These are phyloP conservation scores for Candida sp. DNA, from an alignment of 1,139 yeast genomes.

Conservation along the genomic window DNA sequence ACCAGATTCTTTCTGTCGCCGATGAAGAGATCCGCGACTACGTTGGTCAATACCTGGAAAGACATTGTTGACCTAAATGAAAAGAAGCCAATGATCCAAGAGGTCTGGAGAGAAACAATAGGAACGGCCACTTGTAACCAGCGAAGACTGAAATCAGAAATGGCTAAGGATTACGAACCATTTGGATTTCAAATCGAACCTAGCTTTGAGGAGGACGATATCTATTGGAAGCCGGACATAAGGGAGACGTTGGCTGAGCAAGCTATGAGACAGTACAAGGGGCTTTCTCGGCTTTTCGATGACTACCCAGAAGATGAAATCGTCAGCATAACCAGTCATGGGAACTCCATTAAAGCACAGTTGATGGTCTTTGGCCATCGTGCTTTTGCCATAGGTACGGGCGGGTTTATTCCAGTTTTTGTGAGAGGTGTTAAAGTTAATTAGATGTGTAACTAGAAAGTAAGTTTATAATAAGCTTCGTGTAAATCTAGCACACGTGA, in stretches of 20 bases:
- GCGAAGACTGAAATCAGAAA: constrained; percentile 34
- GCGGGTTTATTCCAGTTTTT: constrained; percentile 49
- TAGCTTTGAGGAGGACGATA: constrained; percentile 44
- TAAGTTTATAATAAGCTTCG: too few species aligned
- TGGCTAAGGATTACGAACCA: constrained; percentile 32
- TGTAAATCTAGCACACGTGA: too few species aligned
- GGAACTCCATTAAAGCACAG: constrained; percentile 46
- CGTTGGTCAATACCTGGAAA: constrained; percentile 63
- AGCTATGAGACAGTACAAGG: constrained; percentile 37
- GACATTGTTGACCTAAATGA: constrained; percentile 29
- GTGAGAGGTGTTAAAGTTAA: constrained; percentile 31
- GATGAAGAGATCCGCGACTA: constrained; percentile 65
- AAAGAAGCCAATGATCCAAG: constrained; percentile 38
- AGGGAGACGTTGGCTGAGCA: constrained; percentile 47
- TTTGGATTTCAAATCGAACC: constrained; percentile 39
- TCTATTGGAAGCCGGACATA: constrained; percentile 38
- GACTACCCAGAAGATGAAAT: constrained; percentile 21
- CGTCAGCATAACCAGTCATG: constrained; percentile 40
- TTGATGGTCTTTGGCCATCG: constrained; percentile 46
- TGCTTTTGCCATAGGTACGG: constrained; percentile 47
- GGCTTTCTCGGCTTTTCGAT: constrained; percentile 39
- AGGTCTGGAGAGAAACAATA: constrained; percentile 45
- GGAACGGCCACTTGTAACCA: constrained; percentile 52
- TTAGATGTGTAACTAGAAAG: not conserved
- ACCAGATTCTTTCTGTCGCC: constrained; percentile 64